These are phyloP conservation scores for Gentiana dahurica DNA, from an alignment of 257 asterid genomes.

Conservation along the genomic window DNA sequence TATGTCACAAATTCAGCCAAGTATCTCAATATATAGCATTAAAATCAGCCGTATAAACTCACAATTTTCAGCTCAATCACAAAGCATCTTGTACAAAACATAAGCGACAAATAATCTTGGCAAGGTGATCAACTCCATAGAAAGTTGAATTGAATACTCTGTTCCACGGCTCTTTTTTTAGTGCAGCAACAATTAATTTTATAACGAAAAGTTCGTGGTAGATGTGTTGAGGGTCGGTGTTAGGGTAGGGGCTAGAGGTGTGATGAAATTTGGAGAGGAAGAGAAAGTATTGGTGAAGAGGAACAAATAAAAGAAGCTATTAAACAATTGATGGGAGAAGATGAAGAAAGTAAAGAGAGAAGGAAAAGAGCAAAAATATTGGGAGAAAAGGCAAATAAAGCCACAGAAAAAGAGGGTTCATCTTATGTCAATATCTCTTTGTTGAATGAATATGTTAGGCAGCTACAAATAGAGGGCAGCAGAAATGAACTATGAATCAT, in stretches of 20 bases:
- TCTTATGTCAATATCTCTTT: slow-evolving; percentile 16
- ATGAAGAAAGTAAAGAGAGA: slow-evolving; percentile 17
- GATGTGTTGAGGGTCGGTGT: slow-evolving; percentile 23
- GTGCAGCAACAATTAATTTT: slow-evolving; percentile 8
- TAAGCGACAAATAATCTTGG: too few relatives aligned
- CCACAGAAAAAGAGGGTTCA: slow-evolving; percentile 31
- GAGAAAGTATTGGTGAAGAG: slow-evolving; percentile 8
- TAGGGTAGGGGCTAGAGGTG: slow-evolving; percentile 13
- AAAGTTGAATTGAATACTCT: too few relatives aligned
- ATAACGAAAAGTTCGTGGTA: slow-evolving; percentile 23
- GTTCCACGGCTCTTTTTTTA: too few relatives aligned
- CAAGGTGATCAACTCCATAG: too few relatives aligned
- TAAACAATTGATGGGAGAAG: slow-evolving; percentile 17
- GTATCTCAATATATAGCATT: too few relatives aligned
- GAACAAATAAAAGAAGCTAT: slow-evolving; percentile 21
- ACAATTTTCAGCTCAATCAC: too few relatives aligned
- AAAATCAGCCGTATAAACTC: too few relatives aligned
- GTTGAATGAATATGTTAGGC: slow-evolving; percentile 25
- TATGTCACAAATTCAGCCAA: too few relatives aligned
- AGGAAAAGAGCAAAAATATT: slow-evolving; percentile 27
- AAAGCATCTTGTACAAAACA: too few relatives aligned
- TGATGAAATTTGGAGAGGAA: slow-evolving; percentile 10
- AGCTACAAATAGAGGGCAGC: background rate
- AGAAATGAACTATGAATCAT: background rate
- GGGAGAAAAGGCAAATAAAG: slow-evolving; percentile 21